Evolutionary conservation across 768 basidiomycete species (phyloP).

Genomic region (Pleurotus pulmonarius): DNA sequence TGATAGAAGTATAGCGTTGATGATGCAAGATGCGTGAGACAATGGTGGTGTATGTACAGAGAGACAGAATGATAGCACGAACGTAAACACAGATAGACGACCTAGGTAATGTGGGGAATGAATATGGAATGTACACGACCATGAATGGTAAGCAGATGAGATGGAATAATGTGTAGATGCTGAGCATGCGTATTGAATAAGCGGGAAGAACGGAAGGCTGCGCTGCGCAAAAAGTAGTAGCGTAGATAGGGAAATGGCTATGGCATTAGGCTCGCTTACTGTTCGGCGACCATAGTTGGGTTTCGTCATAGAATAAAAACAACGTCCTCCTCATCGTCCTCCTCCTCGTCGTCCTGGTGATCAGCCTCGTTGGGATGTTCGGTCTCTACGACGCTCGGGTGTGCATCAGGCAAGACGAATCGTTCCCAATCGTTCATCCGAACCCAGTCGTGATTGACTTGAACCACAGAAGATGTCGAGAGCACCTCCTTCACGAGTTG

Average conservation of each 20-base stretch:
- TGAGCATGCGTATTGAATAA: no score
- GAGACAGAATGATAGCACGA: constrained; percentile 4
- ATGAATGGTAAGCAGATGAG: constrained; percentile 8
- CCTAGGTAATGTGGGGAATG: not conserved
- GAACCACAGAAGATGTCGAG: constrained; percentile 58
- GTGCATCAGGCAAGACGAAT: constrained; percentile 63
- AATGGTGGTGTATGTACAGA: not conserved
- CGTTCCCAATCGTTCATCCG: constrained; percentile 66
- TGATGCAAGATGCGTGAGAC: not conserved
- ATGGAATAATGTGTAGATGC: not conserved
- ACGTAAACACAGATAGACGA: not conserved
- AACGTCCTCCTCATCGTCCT: constrained; percentile 74
- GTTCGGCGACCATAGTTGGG: constrained; percentile 31
- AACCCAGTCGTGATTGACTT: constrained; percentile 66
- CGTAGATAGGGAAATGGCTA: no score
- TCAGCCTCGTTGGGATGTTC: constrained; percentile 19
- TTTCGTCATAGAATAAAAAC: constrained; percentile 62
- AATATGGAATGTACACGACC: not conserved
- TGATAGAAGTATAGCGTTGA: not conserved
- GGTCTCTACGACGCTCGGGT: constrained; percentile 38
- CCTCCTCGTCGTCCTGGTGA: constrained; percentile 39
- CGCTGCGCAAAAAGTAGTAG: no score
- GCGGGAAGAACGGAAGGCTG: no score
- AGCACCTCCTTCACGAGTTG: constrained; percentile 71
- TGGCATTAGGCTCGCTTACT: constrained; percentile 12